Conservation (phyloP, 164 flowering plant genomes). For the Houttuynia cordata region DNA sequence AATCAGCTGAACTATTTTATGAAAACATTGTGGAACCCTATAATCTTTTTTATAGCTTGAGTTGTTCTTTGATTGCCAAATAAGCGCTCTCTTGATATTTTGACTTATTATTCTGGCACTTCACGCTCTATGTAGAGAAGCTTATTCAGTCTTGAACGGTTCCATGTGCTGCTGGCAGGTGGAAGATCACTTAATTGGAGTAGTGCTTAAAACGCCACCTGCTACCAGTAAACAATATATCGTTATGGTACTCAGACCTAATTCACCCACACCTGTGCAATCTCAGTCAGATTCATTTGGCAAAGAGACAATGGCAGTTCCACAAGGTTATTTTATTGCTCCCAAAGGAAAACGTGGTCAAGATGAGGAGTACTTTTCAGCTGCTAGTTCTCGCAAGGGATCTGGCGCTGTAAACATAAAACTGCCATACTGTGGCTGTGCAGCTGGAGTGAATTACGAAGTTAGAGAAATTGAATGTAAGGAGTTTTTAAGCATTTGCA, state of each 20-base stretch:
- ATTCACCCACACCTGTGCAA: constrained; percentile 26
- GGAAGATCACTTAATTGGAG: constrained; percentile 85
- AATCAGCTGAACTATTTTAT: too few relatives aligned
- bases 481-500: constrained; percentile 66
- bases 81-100: neutral
- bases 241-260: constrained; percentile 66
- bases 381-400: constrained; percentile 50
- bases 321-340: constrained; percentile 42
- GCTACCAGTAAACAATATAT: constrained; percentile 44
- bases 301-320: constrained; percentile 21
- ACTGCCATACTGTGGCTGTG: constrained; percentile 59
- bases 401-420: constrained; percentile 54
- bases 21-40: too few relatives aligned
- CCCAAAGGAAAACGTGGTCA: constrained; percentile 56
- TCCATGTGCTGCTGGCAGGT: constrained; percentile 29
- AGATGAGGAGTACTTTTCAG: constrained; percentile 53
- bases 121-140: too few relatives aligned
- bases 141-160: neutral
- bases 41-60: too few relatives aligned
- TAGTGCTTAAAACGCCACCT: constrained; percentile 57
- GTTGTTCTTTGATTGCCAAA: too few relatives aligned
- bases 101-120: neutral
- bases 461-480: constrained; percentile 53
- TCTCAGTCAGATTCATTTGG: constrained; percentile 18
- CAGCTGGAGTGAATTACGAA: constrained; percentile 75